Base-by-base conservation (phyloP, 805 yeast genomes). In the Wickerhamia fluorescens region DNA sequence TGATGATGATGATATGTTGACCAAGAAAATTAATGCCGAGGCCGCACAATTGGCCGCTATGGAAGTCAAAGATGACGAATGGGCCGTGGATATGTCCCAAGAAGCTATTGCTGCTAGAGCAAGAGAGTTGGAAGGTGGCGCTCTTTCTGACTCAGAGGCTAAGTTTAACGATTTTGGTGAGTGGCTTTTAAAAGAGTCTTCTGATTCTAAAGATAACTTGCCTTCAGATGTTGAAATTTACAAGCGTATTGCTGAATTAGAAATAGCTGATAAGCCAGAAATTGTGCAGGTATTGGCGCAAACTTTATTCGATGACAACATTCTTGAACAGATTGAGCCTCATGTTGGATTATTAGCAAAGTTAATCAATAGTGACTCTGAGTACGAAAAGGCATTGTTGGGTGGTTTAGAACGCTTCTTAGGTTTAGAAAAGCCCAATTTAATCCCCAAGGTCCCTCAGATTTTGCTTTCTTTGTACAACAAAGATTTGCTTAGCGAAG, bases 61-160 rank as follows among this genome's bases (percentile, higher is more conserved):
- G 35, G 77, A 72, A 37, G 81, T 83, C 31, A 78, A 78, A 40
- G 95, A 87, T 52, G 96, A 84, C 44, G 95, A 85, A 42, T 89
- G 97, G 97, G 86, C 96, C 12, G 95, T 88, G 24, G 98, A 89
- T 58, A 85, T 88, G 73, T 83, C 95, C 27, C 92, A 84, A 56
- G 97, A 87, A 62, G 97, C 97, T 34, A 85, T 89, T 41, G 78
- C 81, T 52, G 86, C 83, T 25, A 83, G 98, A 62, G 95, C 95
- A 25, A 65, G 75, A 46, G 94, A 84, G 55, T 69, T 87, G 41
- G 94, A 86, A 58, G 86, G 78, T 14, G 63, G 73, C 35, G 46
- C 61, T 24, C 54, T 70, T 35, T 58, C 56, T 36, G 73, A 61
- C 26, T 58, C 53, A 27, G 71, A 66, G 35, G 68, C 65, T 37